Base-by-base conservation (phyloP, 805 yeast genomes). In the Monosporozyma siamensis region DNA sequence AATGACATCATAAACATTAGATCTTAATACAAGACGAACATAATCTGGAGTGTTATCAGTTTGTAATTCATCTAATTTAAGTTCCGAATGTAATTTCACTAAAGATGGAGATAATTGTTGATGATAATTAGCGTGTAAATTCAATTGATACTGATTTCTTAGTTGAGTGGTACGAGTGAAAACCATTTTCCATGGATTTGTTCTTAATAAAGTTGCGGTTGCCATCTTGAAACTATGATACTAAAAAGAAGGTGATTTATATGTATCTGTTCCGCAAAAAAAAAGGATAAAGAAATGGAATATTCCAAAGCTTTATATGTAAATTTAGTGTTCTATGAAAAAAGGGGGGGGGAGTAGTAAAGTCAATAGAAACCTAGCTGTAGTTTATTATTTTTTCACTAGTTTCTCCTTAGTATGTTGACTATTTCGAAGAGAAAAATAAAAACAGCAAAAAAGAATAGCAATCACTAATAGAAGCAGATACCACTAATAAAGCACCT, bases 1-100 rank as follows among this genome's bases (percentile, higher is more conserved):
- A 32, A 92, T 82, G 9, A 87, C 96, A 55, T 94, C 98, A 63
- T 94, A 94, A 2, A 92, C 97, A 45, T 95, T 71, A 2, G 97
- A 84, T 1, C 97, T 86, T 42, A 92, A 68, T 40, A 90, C 88
- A 65, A 92, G 69, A 58, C 94, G 83, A 49, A 92, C 78, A 58
- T 92, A 92, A 67, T 92, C 97, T n/a, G 97, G 97, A 11, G 78
- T 69, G 4, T 92, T 82, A 44, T 74, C 72, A 4, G 72, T 60
- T 18, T 70, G 65, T 27, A 78, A 63, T 55, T 83, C 92, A 30
- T 74, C 65, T 15, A 54, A 38, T 43, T 61, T 57, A 34, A 63
- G 46, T 25, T 54, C 55, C 1, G 60, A 52, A 45, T 61, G 64
- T 36, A 63, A 39, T 39, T 51, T 55, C 4, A 47, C 50, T 27